Percentiles rank a stretch among this genome's conserved stretches.
phyloP scores from a whole-genome alignment of 768 basidiomycete genomes.

The Scleroderma citrinum region DNA sequence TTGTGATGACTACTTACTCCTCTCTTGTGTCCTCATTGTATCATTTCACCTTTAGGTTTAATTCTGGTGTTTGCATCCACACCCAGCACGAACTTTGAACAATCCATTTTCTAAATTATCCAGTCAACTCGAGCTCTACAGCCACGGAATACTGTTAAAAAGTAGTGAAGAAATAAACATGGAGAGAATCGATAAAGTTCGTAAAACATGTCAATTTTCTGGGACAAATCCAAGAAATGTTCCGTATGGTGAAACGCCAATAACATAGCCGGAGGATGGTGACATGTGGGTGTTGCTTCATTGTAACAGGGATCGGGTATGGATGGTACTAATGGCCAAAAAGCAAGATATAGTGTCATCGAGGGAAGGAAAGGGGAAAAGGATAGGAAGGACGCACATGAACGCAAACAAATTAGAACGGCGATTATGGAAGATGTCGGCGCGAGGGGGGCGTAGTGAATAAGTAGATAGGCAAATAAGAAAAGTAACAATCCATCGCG shows the following conservation, averaged over 20 bases:
- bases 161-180: slow-evolving; percentile 5
- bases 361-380: slow-evolving; percentile 10
- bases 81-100: background rate
- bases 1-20: too few species aligned
- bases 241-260: slow-evolving; percentile 16
- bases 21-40: too few species aligned
- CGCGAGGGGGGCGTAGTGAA: slow-evolving; percentile 16
- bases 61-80: too few species aligned
- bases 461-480: slow-evolving; percentile 28
- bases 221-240: slow-evolving; percentile 10
- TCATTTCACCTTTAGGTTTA: too few species aligned
- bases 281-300: slow-evolving; percentile 10
- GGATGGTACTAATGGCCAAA: slow-evolving; percentile 20
- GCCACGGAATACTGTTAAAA: background rate
- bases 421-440: slow-evolving; percentile 15
- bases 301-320: slow-evolving; percentile 18
- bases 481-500: slow-evolving; percentile 15
- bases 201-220: slow-evolving; percentile 14
- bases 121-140: background rate
- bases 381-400: slow-evolving; percentile 14
- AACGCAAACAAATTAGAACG: slow-evolving; percentile 21
- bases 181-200: slow-evolving; percentile 16
- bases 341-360: slow-evolving; percentile 7
- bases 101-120: background rate
- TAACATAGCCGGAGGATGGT: slow-evolving; percentile 11